phyloP scores from a whole-genome alignment of 768 basidiomycete genomes.

The Termitomyces titanicus region DNA sequence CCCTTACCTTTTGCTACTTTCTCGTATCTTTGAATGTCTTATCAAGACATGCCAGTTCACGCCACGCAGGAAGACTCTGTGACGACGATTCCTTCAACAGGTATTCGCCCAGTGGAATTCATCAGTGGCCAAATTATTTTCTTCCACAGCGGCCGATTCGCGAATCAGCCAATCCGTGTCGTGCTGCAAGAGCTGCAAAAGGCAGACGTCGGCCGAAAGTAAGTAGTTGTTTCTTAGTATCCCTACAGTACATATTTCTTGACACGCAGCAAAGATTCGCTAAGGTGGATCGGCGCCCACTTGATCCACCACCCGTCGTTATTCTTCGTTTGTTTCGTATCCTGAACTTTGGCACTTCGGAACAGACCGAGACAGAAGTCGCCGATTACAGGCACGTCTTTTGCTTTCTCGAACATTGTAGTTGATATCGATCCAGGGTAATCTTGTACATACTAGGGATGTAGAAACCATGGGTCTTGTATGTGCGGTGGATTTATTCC shows the following conservation, averaged over 20 bases:
- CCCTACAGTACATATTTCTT: no score
- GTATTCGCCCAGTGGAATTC: neutral
- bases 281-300: slow-evolving; percentile 59
- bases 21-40: neutral
- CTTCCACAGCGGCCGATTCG: slow-evolving; percentile 41
- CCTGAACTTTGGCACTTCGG: slow-evolving; percentile 32
- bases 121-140: neutral
- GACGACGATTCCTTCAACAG: neutral
- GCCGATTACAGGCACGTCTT: slow-evolving; percentile 44
- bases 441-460: slow-evolving; percentile 36
- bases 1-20: neutral
- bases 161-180: slow-evolving; percentile 42
- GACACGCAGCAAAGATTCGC: slow-evolving; percentile 39
- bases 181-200: slow-evolving; percentile 62
- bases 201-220: slow-evolving; percentile 68
- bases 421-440: neutral
- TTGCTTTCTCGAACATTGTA: neutral
- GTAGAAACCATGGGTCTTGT: slow-evolving; percentile 56
- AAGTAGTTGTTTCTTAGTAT: slow-evolving; percentile 17
- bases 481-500: slow-evolving; percentile 71
- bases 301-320: slow-evolving; percentile 63
- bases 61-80: neutral
- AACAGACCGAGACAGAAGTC: slow-evolving; percentile 45
- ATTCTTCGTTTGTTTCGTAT: slow-evolving; percentile 50
- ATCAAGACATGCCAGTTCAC: neutral